phyloP scores from a whole-genome alignment of 345 rosid species.

The Ailanthus altissimus region DNA sequence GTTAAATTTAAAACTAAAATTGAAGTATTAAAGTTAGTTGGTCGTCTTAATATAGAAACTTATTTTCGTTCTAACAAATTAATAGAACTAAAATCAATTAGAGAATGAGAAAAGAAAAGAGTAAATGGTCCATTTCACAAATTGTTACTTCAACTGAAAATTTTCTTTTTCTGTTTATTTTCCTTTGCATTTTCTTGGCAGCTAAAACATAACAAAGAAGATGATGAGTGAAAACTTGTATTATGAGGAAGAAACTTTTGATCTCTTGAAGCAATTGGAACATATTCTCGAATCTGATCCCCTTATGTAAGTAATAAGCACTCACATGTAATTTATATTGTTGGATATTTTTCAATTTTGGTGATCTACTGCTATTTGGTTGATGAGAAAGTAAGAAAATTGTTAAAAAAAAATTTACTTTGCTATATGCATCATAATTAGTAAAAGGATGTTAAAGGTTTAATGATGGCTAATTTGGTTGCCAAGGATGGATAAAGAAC shows the following conservation, averaged over 20 bases:
- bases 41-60: too few relatives aligned
- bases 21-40: too few relatives aligned
- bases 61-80: too few relatives aligned
- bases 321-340: not conserved
- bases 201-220: not conserved
- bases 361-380: not conserved
- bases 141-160: too few relatives aligned
- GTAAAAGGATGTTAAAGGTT: not conserved
- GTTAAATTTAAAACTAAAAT: too few relatives aligned
- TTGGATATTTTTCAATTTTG: not conserved
- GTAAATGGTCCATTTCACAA: too few relatives aligned
- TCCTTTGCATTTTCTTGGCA: not conserved
- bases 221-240: conserved; percentile 36
- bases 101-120: too few relatives aligned
- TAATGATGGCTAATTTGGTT: not conserved
- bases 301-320: conserved; percentile 55
- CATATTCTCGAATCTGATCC: conserved; percentile 69
- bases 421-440: not conserved
- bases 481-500: not conserved
- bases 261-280: conserved; percentile 55
- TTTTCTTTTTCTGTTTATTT: too few relatives aligned
- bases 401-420: not conserved
- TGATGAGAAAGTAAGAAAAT: not conserved
- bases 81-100: too few relatives aligned
- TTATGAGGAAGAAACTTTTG: conserved; percentile 28